Percentiles rank a stretch among this genome's conserved stretches.
These are phyloP conservation scores for Jamesozyma jinghongensis DNA, from an alignment of 805 yeast species.

Conservation along the genomic window DNA sequence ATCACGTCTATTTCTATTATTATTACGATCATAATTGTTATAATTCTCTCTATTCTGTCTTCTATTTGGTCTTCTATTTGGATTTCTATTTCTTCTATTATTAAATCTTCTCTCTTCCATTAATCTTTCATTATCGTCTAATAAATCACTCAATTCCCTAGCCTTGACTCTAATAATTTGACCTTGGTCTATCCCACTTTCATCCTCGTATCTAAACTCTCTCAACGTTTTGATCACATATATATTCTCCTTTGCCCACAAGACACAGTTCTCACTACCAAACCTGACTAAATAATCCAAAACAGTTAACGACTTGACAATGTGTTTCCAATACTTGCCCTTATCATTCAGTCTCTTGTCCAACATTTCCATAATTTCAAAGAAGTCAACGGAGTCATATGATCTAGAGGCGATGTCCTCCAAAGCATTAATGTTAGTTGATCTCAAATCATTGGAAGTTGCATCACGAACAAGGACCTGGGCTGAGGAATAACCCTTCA, in stretches of 20 bases:
- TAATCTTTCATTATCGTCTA: conserved; percentile 76
- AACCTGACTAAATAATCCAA: conserved; percentile 76
- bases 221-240: conserved; percentile 83
- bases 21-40: neutral
- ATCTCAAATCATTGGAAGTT: conserved; percentile 77
- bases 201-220: conserved; percentile 80
- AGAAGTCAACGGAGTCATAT: conserved; percentile 60
- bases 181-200: conserved; percentile 75
- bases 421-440: conserved; percentile 76
- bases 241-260: conserved; percentile 85
- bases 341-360: conserved; percentile 89
- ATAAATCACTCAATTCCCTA: conserved; percentile 69
- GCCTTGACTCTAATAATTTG: conserved; percentile 83
- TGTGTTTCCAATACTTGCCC: conserved; percentile 96
- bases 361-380: conserved; percentile 88
- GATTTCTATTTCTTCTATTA: conserved; percentile 29
- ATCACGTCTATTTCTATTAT: neutral
- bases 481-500: conserved; percentile 74
- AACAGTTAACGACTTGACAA: conserved; percentile 83
- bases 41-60: conserved; percentile 7
- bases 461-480: conserved; percentile 88
- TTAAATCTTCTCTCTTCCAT: conserved; percentile 49
- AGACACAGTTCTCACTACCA: conserved; percentile 82
- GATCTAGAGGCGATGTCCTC: conserved; percentile 74
- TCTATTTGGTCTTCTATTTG: conserved; percentile 24